Base-by-base conservation (phyloP, 176 grass and related monocot genomes). In the Ampelocalamus luodianensis region DNA sequence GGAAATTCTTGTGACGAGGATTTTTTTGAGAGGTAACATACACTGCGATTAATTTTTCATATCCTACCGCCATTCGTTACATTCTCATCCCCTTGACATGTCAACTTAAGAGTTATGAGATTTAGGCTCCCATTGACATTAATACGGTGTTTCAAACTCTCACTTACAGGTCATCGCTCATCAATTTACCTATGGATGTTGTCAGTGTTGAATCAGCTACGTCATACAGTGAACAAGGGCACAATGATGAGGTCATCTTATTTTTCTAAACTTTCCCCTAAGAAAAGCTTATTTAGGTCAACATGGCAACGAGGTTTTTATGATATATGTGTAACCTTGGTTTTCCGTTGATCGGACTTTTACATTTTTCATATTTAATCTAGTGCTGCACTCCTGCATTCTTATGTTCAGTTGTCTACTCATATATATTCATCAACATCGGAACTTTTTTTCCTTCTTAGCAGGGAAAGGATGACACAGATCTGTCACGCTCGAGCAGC, bases 1-100 rank as follows among this genome's bases (percentile, higher is more conserved):
- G 97, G 88, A 61, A 96, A 96, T 89, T 96, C 93, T 39, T 91
- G 92, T 17, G 93, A 99, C 3, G 96, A 95, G 54, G 96, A 99
- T 66, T 27, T 71, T 68, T 92, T 43, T 46, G 97, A 96, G 70
- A 96, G 97, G 94, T 97, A 85, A 73, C 43, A 58, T 89, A 23
- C 68, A 38, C 5, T 68, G 53, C 7, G 22, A 27, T 20, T 85
- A 68, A 46, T 84, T 70, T 70, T 78, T 2, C 11, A 66, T 24
- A 32, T 65, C 39, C 20, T 48, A 3, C n/a, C 2, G 16, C 38
- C 29, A 65, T 63, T 77, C 38, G 8, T 54, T 79, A 66, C 55
- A 11, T 70, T 68, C 37, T 59, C 10, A 53, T 48, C 29, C 46
- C 42, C 79, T 89, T 18, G 40, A 24, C 44, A n/a, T 85, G 62